Conservation (phyloP, 2,329 filamentous ascomycete genomes). For the Botrytis tulipae region DNA sequence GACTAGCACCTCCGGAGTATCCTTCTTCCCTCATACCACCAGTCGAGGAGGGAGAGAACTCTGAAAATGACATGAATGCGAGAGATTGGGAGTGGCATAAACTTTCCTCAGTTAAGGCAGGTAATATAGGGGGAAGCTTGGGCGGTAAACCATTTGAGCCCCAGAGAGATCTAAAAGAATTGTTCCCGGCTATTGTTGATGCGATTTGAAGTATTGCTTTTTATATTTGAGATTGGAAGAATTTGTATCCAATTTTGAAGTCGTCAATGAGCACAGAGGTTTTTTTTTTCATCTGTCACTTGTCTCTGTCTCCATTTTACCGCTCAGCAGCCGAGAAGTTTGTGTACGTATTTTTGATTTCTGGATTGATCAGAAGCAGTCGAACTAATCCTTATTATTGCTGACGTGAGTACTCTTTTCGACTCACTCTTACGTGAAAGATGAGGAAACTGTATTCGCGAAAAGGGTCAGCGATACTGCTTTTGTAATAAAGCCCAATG, state of each 20-base stretch:
- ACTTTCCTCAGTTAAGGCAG: slow-evolving; percentile 8
- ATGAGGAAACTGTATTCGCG: background rate
- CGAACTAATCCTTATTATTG: background rate
- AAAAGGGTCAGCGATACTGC: background rate
- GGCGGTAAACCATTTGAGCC: slow-evolving; percentile 1
- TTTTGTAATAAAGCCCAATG: background rate
- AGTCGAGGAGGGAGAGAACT: slow-evolving; percentile 5
- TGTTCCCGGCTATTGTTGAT: background rate
- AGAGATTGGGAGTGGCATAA: slow-evolving; percentile 23
- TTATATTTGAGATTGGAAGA: background rate
- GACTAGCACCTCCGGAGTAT: slow-evolving; percentile 15
- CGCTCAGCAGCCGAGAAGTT: background rate
- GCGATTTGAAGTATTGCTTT: background rate
- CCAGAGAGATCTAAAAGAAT: background rate
- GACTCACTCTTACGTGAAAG: background rate
- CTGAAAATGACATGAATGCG: slow-evolving; percentile 17
- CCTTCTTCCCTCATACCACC: slow-evolving; percentile 14
- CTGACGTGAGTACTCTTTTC: background rate
- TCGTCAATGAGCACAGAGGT: too few relatives aligned
- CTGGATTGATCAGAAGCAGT: background rate
- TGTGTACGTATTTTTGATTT: background rate
- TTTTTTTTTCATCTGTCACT: background rate
- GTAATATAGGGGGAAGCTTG: slow-evolving; percentile 1
- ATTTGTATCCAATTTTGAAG: too few relatives aligned
- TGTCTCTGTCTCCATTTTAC: background rate